Base-by-base conservation (phyloP, 768 basidiomycete genomes). In the Mycena amicta region DNA sequence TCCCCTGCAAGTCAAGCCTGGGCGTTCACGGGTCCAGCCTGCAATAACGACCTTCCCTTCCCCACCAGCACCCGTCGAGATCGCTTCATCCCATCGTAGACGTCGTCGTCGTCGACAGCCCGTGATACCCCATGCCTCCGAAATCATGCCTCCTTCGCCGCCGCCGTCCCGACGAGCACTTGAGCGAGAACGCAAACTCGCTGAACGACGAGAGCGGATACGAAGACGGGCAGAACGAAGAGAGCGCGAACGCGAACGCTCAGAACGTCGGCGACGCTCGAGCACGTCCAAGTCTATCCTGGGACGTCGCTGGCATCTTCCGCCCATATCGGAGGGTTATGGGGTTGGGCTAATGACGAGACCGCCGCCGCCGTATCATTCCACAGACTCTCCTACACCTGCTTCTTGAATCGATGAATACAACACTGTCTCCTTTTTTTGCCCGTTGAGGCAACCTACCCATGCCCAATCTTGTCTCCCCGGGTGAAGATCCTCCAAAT, bases 321-420 rank as follows among this genome's bases (percentile, higher is more conserved):
- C 60, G n/a, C 60, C 60, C 1, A 30, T 61, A 13, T 61, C 60
- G 0, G 27, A 61, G 12, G 60, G 60, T 0, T 61, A 61, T 50
- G 59, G 59, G 3, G 59, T 61, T 3, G 60, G 55, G 1, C 23
- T 56, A 25, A 53, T 53, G 60, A 56, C 60, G 28, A 49, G 47
- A 22, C 22, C 15, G 23, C 26, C 27, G n/a, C 47, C 47, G 25
- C 27, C 47, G 27, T 49, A 49, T 49, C 12, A 25, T 13, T 13
- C 47, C 27, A 23, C 25, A 22, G 47, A 45, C 18, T 18, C 33
- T 8, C 33, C 33, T 37, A 37, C n/a, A n/a, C n/a, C n/a, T n/a
- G n/a, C n/a, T 37, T 37, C 8, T 18, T 37, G 33, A 37, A 37
- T 37, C 33, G 11, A 37, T 37, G 33, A 37, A 37, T 37, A 18